Evolutionary conservation across 306 rosid genomes (phyloP).

Genomic region (Cicer chorassanicum): DNA sequence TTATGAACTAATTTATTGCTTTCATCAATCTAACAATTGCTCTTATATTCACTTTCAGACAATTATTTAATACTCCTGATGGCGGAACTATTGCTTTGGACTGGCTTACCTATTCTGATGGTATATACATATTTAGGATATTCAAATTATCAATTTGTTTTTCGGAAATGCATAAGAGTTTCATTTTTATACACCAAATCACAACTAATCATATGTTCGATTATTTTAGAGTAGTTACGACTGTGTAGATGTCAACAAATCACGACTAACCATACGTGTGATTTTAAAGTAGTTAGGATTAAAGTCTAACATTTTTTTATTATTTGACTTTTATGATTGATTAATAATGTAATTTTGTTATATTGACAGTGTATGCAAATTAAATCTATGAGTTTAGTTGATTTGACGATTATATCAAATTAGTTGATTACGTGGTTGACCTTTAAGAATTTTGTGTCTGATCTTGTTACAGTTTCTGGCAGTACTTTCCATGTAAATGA

Average conservation of each 20-base stretch:
- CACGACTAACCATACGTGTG: too few species aligned
- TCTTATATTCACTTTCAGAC: constrained; percentile 51
- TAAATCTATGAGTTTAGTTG: too few species aligned
- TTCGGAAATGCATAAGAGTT: neutral
- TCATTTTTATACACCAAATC: too few species aligned
- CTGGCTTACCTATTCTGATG: constrained; percentile 63
- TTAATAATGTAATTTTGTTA: too few species aligned
- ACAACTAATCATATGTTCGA: too few species aligned
- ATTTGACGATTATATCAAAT: too few species aligned
- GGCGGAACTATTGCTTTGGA: constrained; percentile 83
- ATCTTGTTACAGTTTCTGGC: constrained; percentile 55
- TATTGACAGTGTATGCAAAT: too few species aligned
- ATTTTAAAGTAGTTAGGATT: too few species aligned
- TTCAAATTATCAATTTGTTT: constrained; percentile 30
- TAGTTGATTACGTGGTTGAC: neutral
- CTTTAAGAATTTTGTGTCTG: constrained; percentile 17
- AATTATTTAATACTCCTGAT: constrained; percentile 61
- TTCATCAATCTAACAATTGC: constrained; percentile 35
- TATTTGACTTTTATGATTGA: too few species aligned
- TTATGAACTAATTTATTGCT: neutral
- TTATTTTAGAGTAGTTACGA: too few species aligned
- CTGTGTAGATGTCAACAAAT: too few species aligned
- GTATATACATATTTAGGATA: constrained; percentile 45
- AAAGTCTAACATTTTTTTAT: too few species aligned
- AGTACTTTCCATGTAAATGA: constrained; percentile 42